Evolutionary conservation across 345 rosid species (phyloP).

Genomic region (Euphorbia pulcherrima): DNA sequence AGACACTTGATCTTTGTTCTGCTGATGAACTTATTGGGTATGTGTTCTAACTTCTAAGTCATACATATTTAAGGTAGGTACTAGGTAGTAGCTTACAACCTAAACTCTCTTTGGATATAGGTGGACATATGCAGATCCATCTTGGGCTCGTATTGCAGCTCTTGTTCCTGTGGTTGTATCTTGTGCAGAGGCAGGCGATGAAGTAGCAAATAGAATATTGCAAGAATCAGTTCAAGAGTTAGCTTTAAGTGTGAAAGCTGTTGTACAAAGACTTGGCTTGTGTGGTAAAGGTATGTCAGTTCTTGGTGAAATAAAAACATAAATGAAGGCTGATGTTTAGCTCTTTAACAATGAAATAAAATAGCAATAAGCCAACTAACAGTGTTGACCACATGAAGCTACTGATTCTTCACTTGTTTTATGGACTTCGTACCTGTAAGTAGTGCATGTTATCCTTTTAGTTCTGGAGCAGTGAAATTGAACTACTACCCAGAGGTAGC

Average conservation of each 20-base stretch:
- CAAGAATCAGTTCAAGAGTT: slow-evolving; percentile 56
- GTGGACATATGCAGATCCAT: slow-evolving; percentile 79
- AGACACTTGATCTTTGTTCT: slow-evolving; percentile 65
- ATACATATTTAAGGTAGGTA: background rate
- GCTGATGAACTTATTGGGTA: slow-evolving; percentile 83
- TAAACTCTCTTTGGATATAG: slow-evolving; percentile 23
- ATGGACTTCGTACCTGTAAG: background rate
- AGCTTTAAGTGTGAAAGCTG: slow-evolving; percentile 71
- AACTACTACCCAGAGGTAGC: background rate
- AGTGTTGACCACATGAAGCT: background rate
- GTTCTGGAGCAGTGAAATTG: background rate
- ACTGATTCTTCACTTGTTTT: background rate
- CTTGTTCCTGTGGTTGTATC: slow-evolving; percentile 70
- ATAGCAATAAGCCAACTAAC: background rate
- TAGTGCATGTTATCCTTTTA: background rate
- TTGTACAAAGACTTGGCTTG: slow-evolving; percentile 58
- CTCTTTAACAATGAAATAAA: background rate
- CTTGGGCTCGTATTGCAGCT: slow-evolving; percentile 79
- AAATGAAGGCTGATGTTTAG: background rate
- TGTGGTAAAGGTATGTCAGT: slow-evolving; percentile 50
- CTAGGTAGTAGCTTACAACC: too few species aligned
- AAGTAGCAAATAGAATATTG: slow-evolving; percentile 55
- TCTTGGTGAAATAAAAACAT: background rate
- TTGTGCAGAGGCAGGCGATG: slow-evolving; percentile 72
- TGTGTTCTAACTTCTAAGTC: background rate